A percentile compares a stretch with the other conserved stretches of the same genome.
phyloP scores from a whole-genome alignment of 495 filamentous ascomycete species.

The Hypoxylon lenormandii region DNA sequence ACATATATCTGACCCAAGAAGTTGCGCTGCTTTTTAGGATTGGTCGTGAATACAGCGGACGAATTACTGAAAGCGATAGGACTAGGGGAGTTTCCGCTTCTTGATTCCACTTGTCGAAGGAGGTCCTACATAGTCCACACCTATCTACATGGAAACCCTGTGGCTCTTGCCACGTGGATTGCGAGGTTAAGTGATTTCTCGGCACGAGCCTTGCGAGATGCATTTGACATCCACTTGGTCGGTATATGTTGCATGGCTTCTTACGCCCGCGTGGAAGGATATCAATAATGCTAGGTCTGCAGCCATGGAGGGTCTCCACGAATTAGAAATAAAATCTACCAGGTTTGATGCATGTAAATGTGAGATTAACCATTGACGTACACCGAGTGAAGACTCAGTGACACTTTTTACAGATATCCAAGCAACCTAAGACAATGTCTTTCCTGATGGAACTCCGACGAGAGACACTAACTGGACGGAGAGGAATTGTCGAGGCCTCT shows the following conservation, averaged over 20 bases:
- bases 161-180: conserved; percentile 40
- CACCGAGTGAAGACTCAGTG: too few relatives aligned
- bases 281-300: background rate
- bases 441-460: background rate
- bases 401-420: background rate
- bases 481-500: too few relatives aligned
- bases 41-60: conserved; percentile 13
- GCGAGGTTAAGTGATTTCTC: conserved; percentile 26
- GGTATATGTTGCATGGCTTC: conserved; percentile 17
- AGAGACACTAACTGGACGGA: background rate
- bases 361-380: too few relatives aligned
- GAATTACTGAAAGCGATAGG: conserved; percentile 10
- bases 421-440: background rate
- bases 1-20: conserved; percentile 4
- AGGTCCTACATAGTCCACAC: conserved; percentile 13
- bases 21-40: background rate
- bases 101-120: conserved; percentile 22
- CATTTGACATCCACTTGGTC: conserved; percentile 18
- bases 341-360: too few relatives aligned
- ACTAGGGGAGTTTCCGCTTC: conserved; percentile 22
- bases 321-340: too few relatives aligned
- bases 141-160: conserved; percentile 24
- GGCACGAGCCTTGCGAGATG: conserved; percentile 33
- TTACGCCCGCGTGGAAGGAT: background rate
- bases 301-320: background rate